Conservation (phyloP, 176 grass and related monocot genomes). For the Raddia guianensis region DNA sequence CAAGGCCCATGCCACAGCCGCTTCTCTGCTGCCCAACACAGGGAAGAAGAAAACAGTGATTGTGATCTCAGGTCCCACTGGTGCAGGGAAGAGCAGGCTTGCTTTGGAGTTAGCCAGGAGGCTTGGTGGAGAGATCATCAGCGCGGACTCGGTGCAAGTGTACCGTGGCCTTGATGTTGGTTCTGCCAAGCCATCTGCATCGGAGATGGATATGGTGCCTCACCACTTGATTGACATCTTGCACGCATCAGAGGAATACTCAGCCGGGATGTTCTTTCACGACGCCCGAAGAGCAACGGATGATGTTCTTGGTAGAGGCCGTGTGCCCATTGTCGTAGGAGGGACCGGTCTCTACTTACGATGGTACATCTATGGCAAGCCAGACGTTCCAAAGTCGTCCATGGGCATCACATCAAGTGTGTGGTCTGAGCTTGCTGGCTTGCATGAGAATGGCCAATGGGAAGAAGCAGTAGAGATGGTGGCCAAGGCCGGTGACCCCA, state of each 20-base stretch:
- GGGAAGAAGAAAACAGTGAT: too few relatives aligned
- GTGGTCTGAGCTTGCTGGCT: constrained; percentile 53
- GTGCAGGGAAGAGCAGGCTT: too few relatives aligned
- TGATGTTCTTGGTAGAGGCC: constrained; percentile 47
- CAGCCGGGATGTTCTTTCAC: constrained; percentile 63
- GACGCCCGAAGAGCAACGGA: constrained; percentile 60
- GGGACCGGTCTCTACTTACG: constrained; percentile 80
- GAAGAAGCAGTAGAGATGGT: constrained; percentile 71
- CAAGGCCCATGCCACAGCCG: too few relatives aligned
- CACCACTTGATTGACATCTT: constrained; percentile 70
- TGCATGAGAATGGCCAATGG: constrained; percentile 57
- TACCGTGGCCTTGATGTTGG: constrained; percentile 54
- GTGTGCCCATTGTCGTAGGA: constrained; percentile 60
- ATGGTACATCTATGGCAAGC: constrained; percentile 93
- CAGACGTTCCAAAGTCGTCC: constrained; percentile 61
- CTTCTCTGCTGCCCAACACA: too few relatives aligned
- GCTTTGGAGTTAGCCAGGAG: not conserved
- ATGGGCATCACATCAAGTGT: constrained; percentile 39
- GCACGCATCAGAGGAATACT: constrained; percentile 68
- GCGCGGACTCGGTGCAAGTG: too few relatives aligned
- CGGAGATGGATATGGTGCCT: constrained; percentile 46
- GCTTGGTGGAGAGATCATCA: too few relatives aligned
- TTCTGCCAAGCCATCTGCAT: constrained; percentile 62
- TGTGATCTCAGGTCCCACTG: too few relatives aligned
- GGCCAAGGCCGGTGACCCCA: constrained; percentile 63